A percentile compares a stretch with the other conserved stretches of the same genome.
These are phyloP conservation scores for Plasmodium billcollinsi DNA, from an alignment of 169 alveolate species.

Conservation along the genomic window DNA sequence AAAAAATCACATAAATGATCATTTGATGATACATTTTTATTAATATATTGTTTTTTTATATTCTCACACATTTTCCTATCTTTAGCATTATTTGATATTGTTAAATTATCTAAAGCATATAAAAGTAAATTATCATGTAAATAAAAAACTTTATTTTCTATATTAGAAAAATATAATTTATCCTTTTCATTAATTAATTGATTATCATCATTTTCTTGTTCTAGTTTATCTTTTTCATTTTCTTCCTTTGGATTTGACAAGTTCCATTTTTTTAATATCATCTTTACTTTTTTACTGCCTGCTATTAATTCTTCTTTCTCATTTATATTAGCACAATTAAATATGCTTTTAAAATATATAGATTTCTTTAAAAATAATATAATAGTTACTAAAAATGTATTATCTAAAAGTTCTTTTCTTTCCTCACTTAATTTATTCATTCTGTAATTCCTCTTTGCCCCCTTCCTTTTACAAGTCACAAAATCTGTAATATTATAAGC, in stretches of 20 bases:
- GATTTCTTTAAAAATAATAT: conserved; percentile 66
- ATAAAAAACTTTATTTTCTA: conserved; percentile 69
- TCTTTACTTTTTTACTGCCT: conserved; percentile 62
- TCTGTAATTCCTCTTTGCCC: not conserved
- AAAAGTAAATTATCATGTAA: conserved; percentile 75
- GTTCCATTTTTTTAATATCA: conserved; percentile 51
- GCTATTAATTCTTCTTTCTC: conserved; percentile 69
- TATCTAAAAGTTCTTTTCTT: conserved; percentile 53
- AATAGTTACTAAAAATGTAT: conserved; percentile 38
- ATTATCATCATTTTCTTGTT: not conserved
- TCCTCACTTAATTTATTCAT: conserved; percentile 23
- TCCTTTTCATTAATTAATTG: conserved; percentile 12
- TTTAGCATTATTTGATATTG: conserved; percentile 46
- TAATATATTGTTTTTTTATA: conserved; percentile 50
- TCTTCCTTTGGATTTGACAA: conserved; percentile 30
- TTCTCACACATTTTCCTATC: conserved; percentile 71
- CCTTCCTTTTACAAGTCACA: not conserved
- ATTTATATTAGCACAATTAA: conserved; percentile 71
- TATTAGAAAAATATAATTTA: conserved; percentile 16
- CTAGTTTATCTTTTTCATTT: too few relatives aligned
- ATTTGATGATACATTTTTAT: conserved; percentile 21
- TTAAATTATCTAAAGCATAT: conserved; percentile 48
- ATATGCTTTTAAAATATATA: conserved; percentile 75
- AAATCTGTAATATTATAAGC: too few relatives aligned
- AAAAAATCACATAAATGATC: conserved; percentile 33